Base-by-base conservation (phyloP, 441 rosid species). In the Pelargonium hybrid region DNA sequence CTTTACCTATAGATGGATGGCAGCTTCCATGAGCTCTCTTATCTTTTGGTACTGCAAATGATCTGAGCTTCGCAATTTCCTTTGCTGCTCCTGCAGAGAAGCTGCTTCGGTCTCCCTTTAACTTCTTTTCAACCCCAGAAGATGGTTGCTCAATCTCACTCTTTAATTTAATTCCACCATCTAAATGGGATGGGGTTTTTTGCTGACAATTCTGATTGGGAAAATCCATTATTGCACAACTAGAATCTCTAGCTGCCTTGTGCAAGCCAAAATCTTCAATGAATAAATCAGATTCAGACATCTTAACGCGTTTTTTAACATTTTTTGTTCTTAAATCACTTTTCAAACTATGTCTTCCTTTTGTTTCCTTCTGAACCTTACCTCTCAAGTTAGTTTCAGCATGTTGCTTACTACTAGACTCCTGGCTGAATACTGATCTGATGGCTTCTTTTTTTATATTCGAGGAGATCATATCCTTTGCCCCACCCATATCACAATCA, bases 321-420 rank as follows among this genome's bases (percentile, higher is more conserved):
- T 61, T 34, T 11, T 61, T 61, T 25, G 15, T 61, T 61, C 34
- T 34, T 26, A 61, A 15, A 61, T 11, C 65, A 61, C 21, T 61
- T 23, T 11, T 59, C 20, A 59, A 23, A 10, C 34, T 17, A 59
- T 23, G 13, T 59, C 15, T 10, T 59, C 25, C 65, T 23, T 59
- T 23, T 7, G 65, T 26, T 61, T 26, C 65, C 39, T 26, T 61
- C 37, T 25, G 65, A 61, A 61, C 65, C 65, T 23, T 25, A 23
- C 65, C 65, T 61, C 7, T 6, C 34, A 21, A 61, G n/a, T 61
- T 61, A 61, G 65, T 61, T 61, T 61, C 65, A 61, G 65, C 65
- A 23, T 13, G 23, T 61, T 25, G 37, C 65, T 61, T 61, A 11
- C 65, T 34, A 61, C 37, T 61, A 54, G 61, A 2, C 20, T 54